A percentile compares a stretch with the other conserved stretches of the same genome.
Conservation (phyloP, 768 basidiomycete genomes). For the Tulasnella sp. region DNA sequence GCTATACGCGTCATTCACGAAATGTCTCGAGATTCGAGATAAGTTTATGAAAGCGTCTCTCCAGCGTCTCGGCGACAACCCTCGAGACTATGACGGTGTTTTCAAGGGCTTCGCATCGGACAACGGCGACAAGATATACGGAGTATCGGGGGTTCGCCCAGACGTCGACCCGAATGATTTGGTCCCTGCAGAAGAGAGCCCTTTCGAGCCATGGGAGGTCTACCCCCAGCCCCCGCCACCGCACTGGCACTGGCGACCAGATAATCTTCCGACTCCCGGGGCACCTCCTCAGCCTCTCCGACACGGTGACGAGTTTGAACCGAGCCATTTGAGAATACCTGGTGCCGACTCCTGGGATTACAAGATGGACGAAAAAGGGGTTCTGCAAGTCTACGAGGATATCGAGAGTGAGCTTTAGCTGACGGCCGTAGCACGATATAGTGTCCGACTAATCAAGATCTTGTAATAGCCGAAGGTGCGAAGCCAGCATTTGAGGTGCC, state of each 20-base stretch:
- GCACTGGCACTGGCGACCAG: slow-evolving; percentile 78
- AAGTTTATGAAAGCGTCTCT: slow-evolving; percentile 85
- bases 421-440: not conserved
- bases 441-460: not conserved
- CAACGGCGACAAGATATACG: slow-evolving; percentile 40
- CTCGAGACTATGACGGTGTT: slow-evolving; percentile 73
- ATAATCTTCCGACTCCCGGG: slow-evolving; percentile 21
- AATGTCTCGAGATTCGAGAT: slow-evolving; percentile 84
- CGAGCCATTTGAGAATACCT: slow-evolving; percentile 66
- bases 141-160: slow-evolving; percentile 56
- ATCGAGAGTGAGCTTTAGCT: slow-evolving; percentile 2
- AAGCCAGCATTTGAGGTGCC: slow-evolving; percentile 69
- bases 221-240: slow-evolving; percentile 91
- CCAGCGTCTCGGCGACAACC: slow-evolving; percentile 92
- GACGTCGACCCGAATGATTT: slow-evolving; percentile 30
- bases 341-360: slow-evolving; percentile 48
- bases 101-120: slow-evolving; percentile 45
- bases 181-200: slow-evolving; percentile 17
- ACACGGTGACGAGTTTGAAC: slow-evolving; percentile 41
- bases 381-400: slow-evolving; percentile 67
- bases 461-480: slow-evolving; percentile 24
- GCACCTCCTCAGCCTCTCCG: slow-evolving; percentile 10
- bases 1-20: slow-evolving; percentile 62
- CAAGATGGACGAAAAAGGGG: slow-evolving; percentile 74
- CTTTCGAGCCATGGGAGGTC: slow-evolving; percentile 62